Base-by-base conservation (phyloP, 768 basidiomycete species). In the Amanita polypyramis region DNA sequence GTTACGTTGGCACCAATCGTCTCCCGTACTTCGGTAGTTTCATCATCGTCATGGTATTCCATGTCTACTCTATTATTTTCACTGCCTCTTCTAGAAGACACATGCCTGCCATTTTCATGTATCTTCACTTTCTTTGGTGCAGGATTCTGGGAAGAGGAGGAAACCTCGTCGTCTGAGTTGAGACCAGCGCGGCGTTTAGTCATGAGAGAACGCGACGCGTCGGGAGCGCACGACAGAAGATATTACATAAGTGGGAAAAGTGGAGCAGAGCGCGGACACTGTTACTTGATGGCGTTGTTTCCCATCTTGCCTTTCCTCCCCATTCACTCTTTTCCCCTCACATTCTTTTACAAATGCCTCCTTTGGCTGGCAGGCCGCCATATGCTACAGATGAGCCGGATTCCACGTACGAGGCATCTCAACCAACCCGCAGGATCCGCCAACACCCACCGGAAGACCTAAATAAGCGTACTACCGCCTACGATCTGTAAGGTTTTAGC, bases 321-420 rank as follows among this genome's bases (percentile, higher is more conserved):
- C 44, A 34, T 43, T 37, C 41, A 10, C 39, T 41, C 38, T 11
- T 43, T 33, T 44, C 27, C 37, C 33, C 27, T 40, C 43, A 30
- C 46, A 30, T 39, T 45, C 42, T 42, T 52, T 39, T 51, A 23
- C 9, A 30, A 42, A 67, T 68, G 64, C 60, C 75, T 19, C 70
- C 79, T 46, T 67, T 79, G 51, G 78, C 79, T 60, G 76, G 78
- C 51, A 71, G 68, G 63, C 80, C 80, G 10, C 80, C 80, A 21
- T 84, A 74, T 59, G 82, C 79, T 39, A 82, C 80, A 32, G 77
- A 85, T 64, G 75, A 81, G 56, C 77, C 77, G 5, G 79, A 82
- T 61, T 72, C 75, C 19, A 65, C 73, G 54, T 85, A 78, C 59
- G 70, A 77, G 52, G 63, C 68, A 27, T 65, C 64, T 43, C 65